A percentile compares a stretch with the other conserved stretches of the same genome.
phyloP scores from a whole-genome alignment of 352 stramenopile species.

The Phytopythium litorale region DNA sequence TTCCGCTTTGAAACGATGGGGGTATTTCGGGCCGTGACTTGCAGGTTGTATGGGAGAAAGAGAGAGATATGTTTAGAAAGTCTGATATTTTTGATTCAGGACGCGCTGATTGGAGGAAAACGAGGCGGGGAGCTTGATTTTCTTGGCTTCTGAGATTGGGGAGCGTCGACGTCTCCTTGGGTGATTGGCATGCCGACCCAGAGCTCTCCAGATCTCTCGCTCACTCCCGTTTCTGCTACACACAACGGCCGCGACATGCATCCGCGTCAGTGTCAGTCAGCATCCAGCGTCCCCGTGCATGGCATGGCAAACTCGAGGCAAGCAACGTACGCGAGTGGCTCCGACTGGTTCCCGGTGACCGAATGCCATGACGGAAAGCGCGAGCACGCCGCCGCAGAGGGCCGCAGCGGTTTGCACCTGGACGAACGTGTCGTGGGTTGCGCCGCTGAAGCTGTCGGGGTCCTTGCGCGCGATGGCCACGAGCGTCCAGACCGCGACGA shows the following conservation, averaged over 20 bases:
- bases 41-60: too few species aligned
- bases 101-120: too few species aligned
- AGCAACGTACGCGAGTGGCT: conserved; percentile 22
- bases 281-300: background rate
- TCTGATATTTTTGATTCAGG: too few species aligned
- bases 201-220: background rate
- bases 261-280: background rate
- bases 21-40: too few species aligned
- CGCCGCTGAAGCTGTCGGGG: conserved; percentile 13
- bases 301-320: background rate
- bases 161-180: too few species aligned
- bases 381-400: conserved; percentile 29
- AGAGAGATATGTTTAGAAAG: too few species aligned
- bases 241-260: background rate
- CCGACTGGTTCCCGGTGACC: conserved; percentile 19
- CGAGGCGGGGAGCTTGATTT: too few species aligned
- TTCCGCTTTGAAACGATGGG: too few species aligned
- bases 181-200: too few species aligned
- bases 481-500: conserved; percentile 49
- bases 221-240: background rate
- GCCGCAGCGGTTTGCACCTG: conserved; percentile 38
- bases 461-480: conserved; percentile 46
- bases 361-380: conserved; percentile 26
- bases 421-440: conserved; percentile 22
- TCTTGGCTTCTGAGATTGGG: too few species aligned